Evolutionary conservation across 1,284 basidiomycete genomes (phyloP), one percentile per base, ranked within the genome.

Genomic region (Heterobasidion parviporum): DNA sequence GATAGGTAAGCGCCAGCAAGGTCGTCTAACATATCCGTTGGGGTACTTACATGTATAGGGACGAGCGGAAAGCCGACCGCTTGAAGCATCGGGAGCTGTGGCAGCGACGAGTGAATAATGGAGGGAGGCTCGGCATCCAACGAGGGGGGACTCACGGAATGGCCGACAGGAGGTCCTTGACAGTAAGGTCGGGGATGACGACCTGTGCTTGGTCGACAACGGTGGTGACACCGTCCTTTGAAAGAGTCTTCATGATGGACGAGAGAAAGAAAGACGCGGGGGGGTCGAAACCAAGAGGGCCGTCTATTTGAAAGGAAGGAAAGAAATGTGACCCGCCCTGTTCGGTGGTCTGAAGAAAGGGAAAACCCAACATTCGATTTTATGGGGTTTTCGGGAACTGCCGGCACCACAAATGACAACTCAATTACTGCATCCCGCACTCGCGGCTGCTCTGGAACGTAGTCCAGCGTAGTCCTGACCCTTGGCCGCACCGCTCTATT

Each of bases 61-160:
- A 86, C 26, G 94, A 96, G 67, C 79, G 79, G 67, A 96, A 63
- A 1, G 93, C 88, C 1, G 92, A 96, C 61, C 97, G 90, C 76
- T 97, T 80, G 74, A 88, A 94, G 77, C 96, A 98, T 74, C 96
- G 94, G 6, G 89, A 69, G 10, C 94, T 94, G 62, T 7, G 33
- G 10, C 26, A 20, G 46, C 12, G 18, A 16, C 10, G 10, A 26
- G 53, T 18, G 26, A 14, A 48, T 6, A 16, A 48, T 52, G 52
- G 44, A 34, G 20, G 44, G 14, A 15, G 36, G 16, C 9, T 41
- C 34, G 3, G 36, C 49, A 55, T 50, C 26, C 9, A 50, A 58
- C 51, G 44, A 43, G 35, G 44, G 48, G 50, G 34, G 15, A 80
- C 83, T 62, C 67, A 94, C 92, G 94, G 95, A 68, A 98, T 97